A percentile compares a stretch with the other conserved stretches of the same genome.
Evolutionary conservation across 108 stramenopile species (phyloP).

Genomic region (Stephanodiscus triporus): DNA sequence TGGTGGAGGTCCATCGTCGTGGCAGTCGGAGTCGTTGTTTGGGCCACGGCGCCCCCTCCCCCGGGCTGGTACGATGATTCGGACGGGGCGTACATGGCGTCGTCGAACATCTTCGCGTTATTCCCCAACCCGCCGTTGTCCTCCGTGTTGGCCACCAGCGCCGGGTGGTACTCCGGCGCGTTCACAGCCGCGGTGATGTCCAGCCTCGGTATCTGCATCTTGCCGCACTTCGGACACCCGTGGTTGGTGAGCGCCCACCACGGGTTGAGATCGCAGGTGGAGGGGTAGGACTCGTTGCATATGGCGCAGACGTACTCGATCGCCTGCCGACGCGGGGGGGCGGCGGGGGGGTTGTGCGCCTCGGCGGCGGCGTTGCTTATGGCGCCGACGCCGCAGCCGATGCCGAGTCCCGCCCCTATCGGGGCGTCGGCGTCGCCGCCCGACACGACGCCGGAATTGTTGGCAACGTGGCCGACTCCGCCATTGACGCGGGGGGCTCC

Average conservation of each 20-base stretch:
- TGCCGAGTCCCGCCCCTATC: background rate
- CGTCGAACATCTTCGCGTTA: background rate
- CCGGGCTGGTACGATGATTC: constrained; percentile 15
- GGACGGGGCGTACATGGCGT: background rate
- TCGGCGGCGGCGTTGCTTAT: background rate
- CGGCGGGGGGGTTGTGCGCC: background rate
- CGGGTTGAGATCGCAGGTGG: constrained; percentile 76
- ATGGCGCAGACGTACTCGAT: constrained; percentile 86
- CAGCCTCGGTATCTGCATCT: constrained; percentile 82
- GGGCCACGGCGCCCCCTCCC: background rate
- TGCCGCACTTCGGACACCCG: constrained; percentile 87
- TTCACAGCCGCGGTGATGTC: constrained; percentile 87
- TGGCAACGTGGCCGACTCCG: background rate
- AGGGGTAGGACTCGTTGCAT: constrained; percentile 81
- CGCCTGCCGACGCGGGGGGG: constrained; percentile 39
- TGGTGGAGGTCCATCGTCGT: background rate
- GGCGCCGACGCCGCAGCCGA: background rate
- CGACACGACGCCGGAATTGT: background rate
- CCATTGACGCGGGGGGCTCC: background rate
- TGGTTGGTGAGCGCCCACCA: constrained; percentile 86
- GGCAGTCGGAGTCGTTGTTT: background rate
- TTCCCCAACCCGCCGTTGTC: constrained; percentile 23
- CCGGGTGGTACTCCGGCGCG: constrained; percentile 90
- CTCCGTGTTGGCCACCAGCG: constrained; percentile 78
- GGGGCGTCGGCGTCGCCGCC: background rate